Conservation (phyloP, 768 basidiomycete species). For the Lactarius tabidus region DNA sequence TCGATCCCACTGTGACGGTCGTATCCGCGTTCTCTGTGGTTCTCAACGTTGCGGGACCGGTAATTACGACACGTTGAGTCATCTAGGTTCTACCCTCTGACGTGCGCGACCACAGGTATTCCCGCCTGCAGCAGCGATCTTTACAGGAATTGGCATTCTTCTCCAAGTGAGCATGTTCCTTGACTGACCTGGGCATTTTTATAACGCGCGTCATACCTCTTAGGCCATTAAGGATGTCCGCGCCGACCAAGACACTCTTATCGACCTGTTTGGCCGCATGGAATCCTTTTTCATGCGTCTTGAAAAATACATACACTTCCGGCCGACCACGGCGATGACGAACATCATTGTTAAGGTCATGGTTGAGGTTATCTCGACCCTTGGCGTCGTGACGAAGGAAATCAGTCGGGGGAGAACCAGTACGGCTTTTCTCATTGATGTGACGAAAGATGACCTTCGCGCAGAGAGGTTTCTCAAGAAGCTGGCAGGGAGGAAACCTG, state of each 20-base stretch:
- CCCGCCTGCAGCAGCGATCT: neutral
- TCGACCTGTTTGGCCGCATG: neutral
- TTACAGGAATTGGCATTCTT: neutral
- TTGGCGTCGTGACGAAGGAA: neutral
- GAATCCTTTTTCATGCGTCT: neutral
- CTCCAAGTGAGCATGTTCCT: neutral
- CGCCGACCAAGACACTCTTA: neutral
- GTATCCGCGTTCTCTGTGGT: neutral
- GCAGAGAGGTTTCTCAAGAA: neutral
- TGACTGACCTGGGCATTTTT: neutral
- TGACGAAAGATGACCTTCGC: neutral
- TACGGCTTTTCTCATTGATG: neutral
- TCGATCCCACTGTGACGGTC: neutral
- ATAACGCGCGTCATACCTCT: neutral
- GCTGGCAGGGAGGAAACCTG: neutral
- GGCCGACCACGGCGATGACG: neutral
- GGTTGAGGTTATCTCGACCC: neutral
- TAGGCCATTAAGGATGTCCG: neutral
- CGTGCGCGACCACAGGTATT: neutral
- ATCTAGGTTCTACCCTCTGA: neutral
- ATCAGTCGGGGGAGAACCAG: neutral
- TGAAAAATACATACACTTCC: neutral
- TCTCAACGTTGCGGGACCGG: neutral
- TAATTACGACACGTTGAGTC: neutral
- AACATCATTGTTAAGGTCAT: neutral